A percentile compares a stretch with the other conserved stretches of the same genome.
Evolutionary conservation across 164 flowering plant genomes (phyloP).

Genomic region (Tinospora cordifolia): DNA sequence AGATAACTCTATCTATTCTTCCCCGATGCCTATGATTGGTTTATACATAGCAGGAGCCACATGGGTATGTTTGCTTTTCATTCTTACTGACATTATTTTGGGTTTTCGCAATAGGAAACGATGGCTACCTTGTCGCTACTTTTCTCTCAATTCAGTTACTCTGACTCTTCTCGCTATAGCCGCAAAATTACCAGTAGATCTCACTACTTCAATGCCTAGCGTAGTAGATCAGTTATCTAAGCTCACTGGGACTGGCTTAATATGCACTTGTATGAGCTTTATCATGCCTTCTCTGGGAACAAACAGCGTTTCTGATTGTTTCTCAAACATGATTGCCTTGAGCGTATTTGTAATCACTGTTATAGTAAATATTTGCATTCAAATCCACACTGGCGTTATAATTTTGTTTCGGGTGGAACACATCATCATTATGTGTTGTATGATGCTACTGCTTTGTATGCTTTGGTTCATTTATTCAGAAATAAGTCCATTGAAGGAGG

Average conservation of each 20-base stretch:
- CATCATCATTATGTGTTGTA: neutral
- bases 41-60: neutral
- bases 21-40: slow-evolving; percentile 1
- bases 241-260: neutral
- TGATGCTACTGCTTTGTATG: neutral
- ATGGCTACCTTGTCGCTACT: too few species aligned
- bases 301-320: neutral
- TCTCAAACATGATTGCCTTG: neutral
- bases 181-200: neutral
- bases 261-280: slow-evolving; percentile 1
- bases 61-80: too few species aligned
- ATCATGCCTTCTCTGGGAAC: neutral
- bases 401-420: neutral
- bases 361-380: neutral
- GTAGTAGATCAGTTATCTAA: neutral
- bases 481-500: too few species aligned
- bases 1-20: neutral
- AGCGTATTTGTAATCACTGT: slow-evolving; percentile 3
- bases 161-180: neutral
- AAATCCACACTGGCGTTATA: neutral
- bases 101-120: too few species aligned
- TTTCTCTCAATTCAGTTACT: neutral
- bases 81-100: neutral
- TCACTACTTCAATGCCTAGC: neutral
- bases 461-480: too few species aligned